Base-by-base conservation (phyloP, 208 protist genomes). In the Acanthamoeba culbertsoni region DNA sequence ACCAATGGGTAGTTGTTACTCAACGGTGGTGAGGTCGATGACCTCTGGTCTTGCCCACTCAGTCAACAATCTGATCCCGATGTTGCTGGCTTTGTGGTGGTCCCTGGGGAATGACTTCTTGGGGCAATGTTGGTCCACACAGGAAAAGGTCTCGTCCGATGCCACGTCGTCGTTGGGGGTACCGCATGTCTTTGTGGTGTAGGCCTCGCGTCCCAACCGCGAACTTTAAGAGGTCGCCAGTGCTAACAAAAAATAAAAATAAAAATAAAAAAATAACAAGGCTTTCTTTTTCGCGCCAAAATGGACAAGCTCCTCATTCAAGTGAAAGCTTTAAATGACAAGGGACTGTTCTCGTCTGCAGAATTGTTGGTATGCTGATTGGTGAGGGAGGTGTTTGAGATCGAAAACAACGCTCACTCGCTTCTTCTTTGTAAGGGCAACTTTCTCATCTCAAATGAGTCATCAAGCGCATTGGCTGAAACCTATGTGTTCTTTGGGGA, bases 121-220 rank as follows among this genome's bases (percentile, higher is more conserved):
- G 26, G 31, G 43, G 31, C 75, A 86, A 46, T 0, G 3, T 2
- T 16, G 5, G 31, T 43, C 5, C 4, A 40, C 31, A 86, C 75
- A 86, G 75, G 23, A 16, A 86, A 86, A 86, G 40, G 51, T 8
- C 42, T 43, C 42, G 53, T 23, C 45, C 42, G 48, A 1, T 2
- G 3, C 84, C 1, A 68, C 84, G 42, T 45, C 4, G 84, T 91
- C 20, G 84, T 91, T 91, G 1, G 26, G 40, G 23, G 4, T 63
- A 51, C 84, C 84, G 40, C 84, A 91, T 23, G 84, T 91, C 40
- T 57, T 51, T 23, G 84, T 71, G 5, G 42, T 91, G 84, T 91
- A 35, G 26, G 45, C 51, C 33, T 91, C 84, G 33, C 26, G 18
- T 3, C 5, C 12, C 26, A 91, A n/a, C 26, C 33, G 7, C 7